These are phyloP conservation scores for Sphagnum contortum DNA, from an alignment of 225 moss, liverwort and hornwort species.

Conservation along the genomic window DNA sequence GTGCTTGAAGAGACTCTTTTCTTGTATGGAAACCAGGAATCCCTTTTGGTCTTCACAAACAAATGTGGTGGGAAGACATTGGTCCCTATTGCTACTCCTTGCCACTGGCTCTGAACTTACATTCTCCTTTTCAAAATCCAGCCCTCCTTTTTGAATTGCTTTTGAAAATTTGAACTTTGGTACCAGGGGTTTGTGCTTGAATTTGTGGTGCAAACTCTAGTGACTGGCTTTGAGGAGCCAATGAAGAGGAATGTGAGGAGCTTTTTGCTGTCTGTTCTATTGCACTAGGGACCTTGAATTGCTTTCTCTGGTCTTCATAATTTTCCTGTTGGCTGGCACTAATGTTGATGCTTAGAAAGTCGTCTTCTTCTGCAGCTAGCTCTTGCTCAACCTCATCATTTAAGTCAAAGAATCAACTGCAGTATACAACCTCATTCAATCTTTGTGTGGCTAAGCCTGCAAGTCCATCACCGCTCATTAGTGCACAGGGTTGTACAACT, in stretches of 20 bases:
- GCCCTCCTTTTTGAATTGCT: slow-evolving; percentile 29
- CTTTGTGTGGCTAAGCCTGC: neutral
- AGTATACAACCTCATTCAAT: slow-evolving; percentile 19
- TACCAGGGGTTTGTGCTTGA: slow-evolving; percentile 15
- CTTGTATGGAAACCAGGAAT: neutral
- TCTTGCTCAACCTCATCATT: slow-evolving; percentile 87
- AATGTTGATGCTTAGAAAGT: neutral
- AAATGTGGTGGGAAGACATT: neutral
- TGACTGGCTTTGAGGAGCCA: no score
- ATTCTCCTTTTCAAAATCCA: neutral
- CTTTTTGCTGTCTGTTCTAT: no score
- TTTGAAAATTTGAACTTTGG: slow-evolving; percentile 69
- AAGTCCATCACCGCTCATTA: neutral
- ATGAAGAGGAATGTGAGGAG: no score
- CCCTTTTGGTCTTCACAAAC: no score
- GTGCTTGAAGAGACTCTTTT: no score
- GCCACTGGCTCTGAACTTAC: neutral
- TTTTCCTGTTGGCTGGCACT: neutral
- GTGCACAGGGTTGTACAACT: neutral
- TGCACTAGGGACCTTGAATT: neutral
- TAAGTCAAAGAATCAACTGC: slow-evolving; percentile 73
- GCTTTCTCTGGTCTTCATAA: neutral
- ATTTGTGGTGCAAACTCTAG: no score
- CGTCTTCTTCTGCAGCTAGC: slow-evolving; percentile 30
- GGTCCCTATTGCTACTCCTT: neutral